A percentile compares a stretch with the other conserved stretches of the same genome.
Conservation (phyloP, 768 basidiomycete species). For the Trametes gibbosa region DNA sequence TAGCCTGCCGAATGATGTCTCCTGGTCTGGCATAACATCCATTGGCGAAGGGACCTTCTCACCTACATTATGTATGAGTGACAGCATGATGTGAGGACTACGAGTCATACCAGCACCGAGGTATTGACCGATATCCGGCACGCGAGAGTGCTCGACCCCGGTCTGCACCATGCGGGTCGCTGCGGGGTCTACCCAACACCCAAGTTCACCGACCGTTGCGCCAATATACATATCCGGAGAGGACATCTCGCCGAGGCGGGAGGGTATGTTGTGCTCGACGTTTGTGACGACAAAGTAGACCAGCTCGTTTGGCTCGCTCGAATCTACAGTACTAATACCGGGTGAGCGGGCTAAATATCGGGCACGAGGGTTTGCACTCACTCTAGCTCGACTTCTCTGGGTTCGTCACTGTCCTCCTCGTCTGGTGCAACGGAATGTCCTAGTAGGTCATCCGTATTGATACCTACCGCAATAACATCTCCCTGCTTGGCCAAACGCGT, state of each 20-base stretch:
- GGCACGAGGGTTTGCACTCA: background rate
- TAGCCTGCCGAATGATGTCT: slow-evolving; percentile 46
- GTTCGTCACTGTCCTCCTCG: slow-evolving; percentile 1
- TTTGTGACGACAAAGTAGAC: slow-evolving; percentile 81
- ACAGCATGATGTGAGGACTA: background rate
- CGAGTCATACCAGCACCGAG: slow-evolving; percentile 46
- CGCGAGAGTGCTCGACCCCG: slow-evolving; percentile 67
- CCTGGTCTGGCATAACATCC: background rate
- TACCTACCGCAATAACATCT: slow-evolving; percentile 65
- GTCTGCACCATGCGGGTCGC: slow-evolving; percentile 76
- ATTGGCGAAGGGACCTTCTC: background rate
- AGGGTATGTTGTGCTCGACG: slow-evolving; percentile 61
- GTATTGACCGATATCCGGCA: slow-evolving; percentile 53
- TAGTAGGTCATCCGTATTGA: slow-evolving; percentile 49
- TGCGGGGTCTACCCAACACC: slow-evolving; percentile 78
- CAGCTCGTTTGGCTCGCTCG: slow-evolving; percentile 39
- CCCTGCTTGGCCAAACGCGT: slow-evolving; percentile 66
- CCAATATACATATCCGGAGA: slow-evolving; percentile 51
- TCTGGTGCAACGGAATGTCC: slow-evolving; percentile 1
- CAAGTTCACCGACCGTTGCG: slow-evolving; percentile 64
- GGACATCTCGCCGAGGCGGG: slow-evolving; percentile 33
- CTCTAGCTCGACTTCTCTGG: background rate
- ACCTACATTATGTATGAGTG: slow-evolving; percentile 7
- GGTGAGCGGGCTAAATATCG: background rate
- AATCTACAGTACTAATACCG: background rate